Base-by-base conservation (phyloP, 2,329 filamentous ascomycete species). In the Diaporthe eres region DNA sequence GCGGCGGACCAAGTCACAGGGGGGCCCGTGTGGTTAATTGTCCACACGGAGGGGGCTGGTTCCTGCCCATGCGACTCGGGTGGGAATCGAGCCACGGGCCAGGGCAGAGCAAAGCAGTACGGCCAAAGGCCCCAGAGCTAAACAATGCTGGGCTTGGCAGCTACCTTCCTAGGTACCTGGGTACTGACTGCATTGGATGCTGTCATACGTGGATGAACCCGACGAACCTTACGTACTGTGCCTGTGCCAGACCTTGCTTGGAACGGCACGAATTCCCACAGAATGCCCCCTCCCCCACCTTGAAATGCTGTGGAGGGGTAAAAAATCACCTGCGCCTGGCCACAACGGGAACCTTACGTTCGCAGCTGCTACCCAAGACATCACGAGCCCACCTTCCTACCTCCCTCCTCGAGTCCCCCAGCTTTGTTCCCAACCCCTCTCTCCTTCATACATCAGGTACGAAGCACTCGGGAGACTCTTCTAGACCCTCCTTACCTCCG, bases 261-360 rank as follows among this genome's bases (percentile, higher is more conserved):
- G 75, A 77, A 75, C 78, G 42, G 67, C 42, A 58, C 19, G 34
- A 72, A 51, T 51, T 53, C 71, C 80, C 78, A 81, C 79, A 77
- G 77, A 81, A 80, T 47, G 70, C 78, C 79, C 80, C 78, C 78
- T 79, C 80, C 80, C 80, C 80, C 80, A 78, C 81, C 80, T 80
- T 73, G 74, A 75, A 77, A 77, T 72, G 76, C 76, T 68, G 61
- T 77, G 70, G 76, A 77, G 76, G 76, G 76, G 76, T 75, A 49
- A 75, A 76, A 77, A 76, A 76, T 75, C 47, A 74, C 74, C 74
- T 77, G 74, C 65, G 63, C 70, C 63, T 49, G 39, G 74, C 28
- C 76, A 70, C 65, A 68, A 68, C 47, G 34, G 65, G 65, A 70
- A 70, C 65, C 65, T 70, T 70, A 31, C n/a, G 34, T 42, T 70